These are phyloP conservation scores for Paramecium sexaurelia DNA, from an alignment of 73 alveolate species.

Conservation along the genomic window DNA sequence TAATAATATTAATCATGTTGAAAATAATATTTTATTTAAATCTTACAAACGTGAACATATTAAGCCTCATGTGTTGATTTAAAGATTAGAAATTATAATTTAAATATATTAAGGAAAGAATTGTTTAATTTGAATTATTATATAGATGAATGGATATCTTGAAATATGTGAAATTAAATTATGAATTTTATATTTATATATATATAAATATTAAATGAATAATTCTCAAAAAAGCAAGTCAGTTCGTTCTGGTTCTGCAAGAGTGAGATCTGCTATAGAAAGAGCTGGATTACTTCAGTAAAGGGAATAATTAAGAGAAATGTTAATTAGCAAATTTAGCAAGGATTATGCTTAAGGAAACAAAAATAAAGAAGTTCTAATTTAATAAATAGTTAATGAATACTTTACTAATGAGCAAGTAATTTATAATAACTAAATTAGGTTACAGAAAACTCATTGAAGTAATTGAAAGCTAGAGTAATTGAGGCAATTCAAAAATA, in stretches of 20 bases:
- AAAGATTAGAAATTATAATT: too few relatives aligned
- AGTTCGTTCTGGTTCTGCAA: slow-evolving; percentile 53
- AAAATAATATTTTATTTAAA: too few relatives aligned
- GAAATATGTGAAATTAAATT: background rate
- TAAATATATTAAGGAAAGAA: too few relatives aligned
- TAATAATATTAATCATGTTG: too few relatives aligned
- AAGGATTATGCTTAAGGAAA: slow-evolving; percentile 60
- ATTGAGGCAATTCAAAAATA: slow-evolving; percentile 18
- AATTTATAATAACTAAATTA: background rate
- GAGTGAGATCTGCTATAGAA: slow-evolving; percentile 58
- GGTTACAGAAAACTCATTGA: slow-evolving; percentile 57
- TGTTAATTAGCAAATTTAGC: slow-evolving; percentile 41
- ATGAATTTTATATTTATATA: background rate
- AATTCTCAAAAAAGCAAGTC: slow-evolving; percentile 45
- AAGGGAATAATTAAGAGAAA: slow-evolving; percentile 62
- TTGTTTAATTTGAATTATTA: too few relatives aligned
- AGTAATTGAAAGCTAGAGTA: slow-evolving; percentile 62
- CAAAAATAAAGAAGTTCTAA: slow-evolving; percentile 22
- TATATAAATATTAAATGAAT: slow-evolving; percentile 5
- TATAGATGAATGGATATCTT: too few relatives aligned
- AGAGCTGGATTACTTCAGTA: slow-evolving; percentile 63
- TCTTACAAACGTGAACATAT: too few relatives aligned
- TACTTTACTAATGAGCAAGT: slow-evolving; percentile 61
- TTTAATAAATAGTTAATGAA: slow-evolving; percentile 55
- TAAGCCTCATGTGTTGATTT: too few relatives aligned